Base-by-base conservation (phyloP, 345 rosid species). In the Jatropha curcas region DNA sequence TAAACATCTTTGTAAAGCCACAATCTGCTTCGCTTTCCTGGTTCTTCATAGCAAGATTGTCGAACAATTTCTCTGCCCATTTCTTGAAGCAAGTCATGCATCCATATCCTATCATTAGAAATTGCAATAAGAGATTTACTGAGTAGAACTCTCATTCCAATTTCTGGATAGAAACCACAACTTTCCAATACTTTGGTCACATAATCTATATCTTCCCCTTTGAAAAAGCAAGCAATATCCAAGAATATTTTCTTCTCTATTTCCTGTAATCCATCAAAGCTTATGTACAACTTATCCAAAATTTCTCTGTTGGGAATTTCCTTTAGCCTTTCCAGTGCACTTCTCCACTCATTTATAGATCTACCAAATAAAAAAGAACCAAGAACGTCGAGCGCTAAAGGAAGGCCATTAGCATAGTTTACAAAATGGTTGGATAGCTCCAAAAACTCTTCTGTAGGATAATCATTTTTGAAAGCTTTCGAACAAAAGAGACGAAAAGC, bases 171-270 rank as follows among this genome's bases (percentile, higher is more conserved):
- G 4, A 76, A 63, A n/a, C 67, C 74, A 30, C 74, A 70, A 14
- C 70, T 24, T 41, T 39, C 35, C 28, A 63, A 20, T 43, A 69
- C 8, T 46, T 53, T n/a, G 2, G 10, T 63, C 24, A 43, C 57
- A n/a, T 24, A 30, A 3, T 76, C 52, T 9, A 27, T 27, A 1
- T 31, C 33, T 28, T 41, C 45, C 4, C 33, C 34, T 0, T 43
- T 62, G 56, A 67, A 74, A 24, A 74, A 74, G 37, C 73, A 74
- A 2, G 78, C 77, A 46, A 74, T 76, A 55, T 76, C 79, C 1
- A 76, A 56, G 67, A 76, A 76, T 28, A 76, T 64, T 8, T 65
- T 45, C 59, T 71, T 64, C 46, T 71, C 80, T 13, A 43, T 25
- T 1, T 57, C 46, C 43, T 65, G 60, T 24, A 76, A 31, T 7